phyloP scores from a whole-genome alignment of 192 early-diverging fungal genomes.

The Dimargaris verticillata region DNA sequence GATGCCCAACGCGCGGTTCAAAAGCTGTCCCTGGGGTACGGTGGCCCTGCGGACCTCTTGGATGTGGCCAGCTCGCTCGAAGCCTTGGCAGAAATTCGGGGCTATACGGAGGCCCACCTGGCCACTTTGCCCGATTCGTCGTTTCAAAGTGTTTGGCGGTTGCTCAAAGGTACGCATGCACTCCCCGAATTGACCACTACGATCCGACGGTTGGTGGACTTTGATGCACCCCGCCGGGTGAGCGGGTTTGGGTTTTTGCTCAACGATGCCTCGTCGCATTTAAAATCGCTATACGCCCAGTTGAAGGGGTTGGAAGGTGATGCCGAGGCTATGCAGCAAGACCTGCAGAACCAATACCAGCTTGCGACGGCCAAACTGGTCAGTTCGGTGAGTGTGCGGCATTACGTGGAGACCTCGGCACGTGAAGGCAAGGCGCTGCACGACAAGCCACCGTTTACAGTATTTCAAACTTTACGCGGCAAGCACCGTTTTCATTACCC shows the following conservation, averaged over 20 bases:
- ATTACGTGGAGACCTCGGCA: conserved; percentile 36
- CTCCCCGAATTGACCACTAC: conserved; percentile 20
- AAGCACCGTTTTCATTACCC: conserved; percentile 35
- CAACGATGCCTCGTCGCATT: conserved; percentile 19
- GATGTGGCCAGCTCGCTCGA: conserved; percentile 39
- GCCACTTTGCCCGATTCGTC: too few species aligned
- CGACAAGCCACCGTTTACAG: conserved; percentile 16
- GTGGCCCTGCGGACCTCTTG: conserved; percentile 42
- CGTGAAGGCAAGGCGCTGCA: conserved; percentile 24
- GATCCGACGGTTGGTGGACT: conserved; percentile 28
- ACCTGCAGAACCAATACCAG: conserved; percentile 18
- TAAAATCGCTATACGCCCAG: conserved; percentile 23
- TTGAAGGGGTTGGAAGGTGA: conserved; percentile 26
- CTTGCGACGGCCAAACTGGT: conserved; percentile 25
- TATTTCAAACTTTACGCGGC: conserved; percentile 31
- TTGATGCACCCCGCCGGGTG: conserved; percentile 23
- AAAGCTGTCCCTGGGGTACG: conserved; percentile 45
- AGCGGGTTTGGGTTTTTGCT: conserved; percentile 35
- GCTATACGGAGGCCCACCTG: conserved; percentile 13
- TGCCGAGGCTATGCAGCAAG: conserved; percentile 21
- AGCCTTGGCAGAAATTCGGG: conserved; percentile 28
- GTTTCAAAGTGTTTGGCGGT: too few species aligned
- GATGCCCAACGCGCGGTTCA: conserved; percentile 55
- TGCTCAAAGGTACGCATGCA: conserved; percentile 12
- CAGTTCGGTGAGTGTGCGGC: conserved; percentile 22